Conservation (phyloP, 192 early-diverging fungal species). For the Coemansia sp. region DNA sequence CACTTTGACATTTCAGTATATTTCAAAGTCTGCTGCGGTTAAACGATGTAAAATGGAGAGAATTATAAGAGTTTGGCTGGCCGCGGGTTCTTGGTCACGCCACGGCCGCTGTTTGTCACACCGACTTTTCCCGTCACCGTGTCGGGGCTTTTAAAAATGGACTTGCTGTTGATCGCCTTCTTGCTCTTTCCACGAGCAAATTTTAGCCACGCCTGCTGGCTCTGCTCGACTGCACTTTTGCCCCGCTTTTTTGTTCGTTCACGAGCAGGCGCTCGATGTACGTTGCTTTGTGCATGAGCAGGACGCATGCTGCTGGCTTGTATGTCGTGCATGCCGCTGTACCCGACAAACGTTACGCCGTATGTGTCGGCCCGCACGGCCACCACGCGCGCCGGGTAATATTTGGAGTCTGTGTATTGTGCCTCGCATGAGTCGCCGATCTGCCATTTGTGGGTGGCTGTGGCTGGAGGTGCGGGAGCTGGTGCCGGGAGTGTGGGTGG, state of each 20-base stretch:
- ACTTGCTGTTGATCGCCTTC: slow-evolving; percentile 50
- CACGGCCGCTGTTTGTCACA: slow-evolving; percentile 42
- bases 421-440: slow-evolving; percentile 33
- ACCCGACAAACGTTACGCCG: slow-evolving; percentile 34
- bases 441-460: slow-evolving; percentile 10
- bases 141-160: slow-evolving; percentile 53
- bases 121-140: slow-evolving; percentile 46
- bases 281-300: background rate
- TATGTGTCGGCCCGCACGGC: slow-evolving; percentile 11
- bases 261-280: no score
- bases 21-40: no score
- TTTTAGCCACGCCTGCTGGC: slow-evolving; percentile 53
- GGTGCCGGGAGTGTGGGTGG: background rate
- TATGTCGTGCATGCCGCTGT: slow-evolving; percentile 30
- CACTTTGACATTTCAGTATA: no score
- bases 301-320: slow-evolving; percentile 15
- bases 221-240: slow-evolving; percentile 13
- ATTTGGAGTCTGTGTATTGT: slow-evolving; percentile 18
- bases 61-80: background rate
- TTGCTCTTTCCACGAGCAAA: slow-evolving; percentile 51
- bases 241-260: no score
- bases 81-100: slow-evolving; percentile 42
- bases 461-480: background rate
- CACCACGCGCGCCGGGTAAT: slow-evolving; percentile 23
- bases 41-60: background rate